Base-by-base conservation (phyloP, 495 filamentous ascomycete genomes). In the Podospora didyma region DNA sequence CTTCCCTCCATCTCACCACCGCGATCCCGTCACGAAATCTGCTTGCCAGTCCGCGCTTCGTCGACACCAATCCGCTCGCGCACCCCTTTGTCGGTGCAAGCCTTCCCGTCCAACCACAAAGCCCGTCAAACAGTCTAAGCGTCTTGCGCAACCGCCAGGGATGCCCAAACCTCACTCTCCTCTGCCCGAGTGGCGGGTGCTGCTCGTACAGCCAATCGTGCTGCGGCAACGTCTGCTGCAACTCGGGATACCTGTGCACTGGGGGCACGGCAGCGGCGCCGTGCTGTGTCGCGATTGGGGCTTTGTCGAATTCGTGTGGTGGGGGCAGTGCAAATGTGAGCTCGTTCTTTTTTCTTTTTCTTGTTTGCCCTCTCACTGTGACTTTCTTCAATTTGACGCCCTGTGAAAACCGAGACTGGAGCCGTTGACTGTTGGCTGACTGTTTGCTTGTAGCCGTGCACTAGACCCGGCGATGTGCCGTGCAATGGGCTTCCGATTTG, bases 221-320 rank as follows among this genome's bases (percentile, higher is more conserved):
- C 21, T 49, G 46, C 21, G 46, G 46, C 46, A 49, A 21, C 46
- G n/a, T 24, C n/a, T 49, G 46, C 46, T 49, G 46, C 46, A 24
- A 49, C 7, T 49, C 46, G 11, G 46, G 46, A 14, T 49, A 49
- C 22, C 46, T 49, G 11, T 49, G 46, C 46, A 49, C 14, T 14
- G 46, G 46, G 12, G 46, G 46, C 7, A 49, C 46, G 7, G 17
- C 46, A 10, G 46, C 16, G 5, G 46, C 46, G 11, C 46, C 46
- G 22, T 49, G 14, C 22, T 49, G 46, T 26, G 46, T 49, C n/a
- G 21, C 46, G 11, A 49, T 49, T n/a, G n/a, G n/a, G 46, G 10
- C 21, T 14, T 4, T 21, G 21, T 23, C 21, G 21, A 21, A 49
- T 21, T 10, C 16, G 7, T 35, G 34, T 14, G 34, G 46, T 24